Evolutionary conservation across 2,329 filamentous ascomycete genomes (phyloP).

Genomic region (Trichoderma cornu-damae): DNA sequence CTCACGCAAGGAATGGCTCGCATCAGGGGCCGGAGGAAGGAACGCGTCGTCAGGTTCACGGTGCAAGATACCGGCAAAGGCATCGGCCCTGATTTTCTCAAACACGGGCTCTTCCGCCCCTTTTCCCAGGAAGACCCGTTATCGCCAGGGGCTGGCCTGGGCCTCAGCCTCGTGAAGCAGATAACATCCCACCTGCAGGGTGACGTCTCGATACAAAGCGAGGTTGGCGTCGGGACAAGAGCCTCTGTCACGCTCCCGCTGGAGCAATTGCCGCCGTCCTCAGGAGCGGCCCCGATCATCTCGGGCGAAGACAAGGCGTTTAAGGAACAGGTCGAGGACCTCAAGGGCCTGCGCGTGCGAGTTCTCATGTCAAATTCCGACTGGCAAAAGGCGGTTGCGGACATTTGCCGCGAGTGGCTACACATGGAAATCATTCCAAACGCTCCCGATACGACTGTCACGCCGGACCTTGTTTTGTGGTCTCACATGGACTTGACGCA

Average conservation of each 20-base stretch:
- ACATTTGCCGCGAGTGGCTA: constrained; percentile 34
- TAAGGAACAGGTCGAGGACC: constrained; percentile 25
- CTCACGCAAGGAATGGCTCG: constrained; percentile 25
- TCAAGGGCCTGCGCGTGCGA: constrained; percentile 31
- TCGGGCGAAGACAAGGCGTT: constrained; percentile 28
- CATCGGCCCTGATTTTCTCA: constrained; percentile 58
- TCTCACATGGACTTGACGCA: constrained; percentile 20
- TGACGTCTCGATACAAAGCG: constrained; percentile 51
- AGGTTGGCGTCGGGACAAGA: constrained; percentile 33
- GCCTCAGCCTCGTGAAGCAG: constrained; percentile 58
- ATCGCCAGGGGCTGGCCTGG: constrained; percentile 57
- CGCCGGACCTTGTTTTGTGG: constrained; percentile 28
- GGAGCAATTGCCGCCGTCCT: constrained; percentile 1
- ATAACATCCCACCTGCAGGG: constrained; percentile 57
- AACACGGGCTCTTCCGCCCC: constrained; percentile 55
- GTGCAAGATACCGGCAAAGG: constrained; percentile 62
- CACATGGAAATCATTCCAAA: constrained; percentile 27
- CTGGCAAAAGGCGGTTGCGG: constrained; percentile 21
- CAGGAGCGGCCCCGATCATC: neutral
- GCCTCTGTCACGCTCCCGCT: constrained; percentile 4
- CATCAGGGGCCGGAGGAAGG: neutral
- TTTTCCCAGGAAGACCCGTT: constrained; percentile 61
- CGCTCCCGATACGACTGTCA: neutral
- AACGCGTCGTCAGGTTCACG: constrained; percentile 34
- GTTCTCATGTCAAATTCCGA: constrained; percentile 19